These are phyloP conservation scores for Barbatosphaeria neglecta DNA, from an alignment of 495 filamentous ascomycete genomes.

Conservation along the genomic window DNA sequence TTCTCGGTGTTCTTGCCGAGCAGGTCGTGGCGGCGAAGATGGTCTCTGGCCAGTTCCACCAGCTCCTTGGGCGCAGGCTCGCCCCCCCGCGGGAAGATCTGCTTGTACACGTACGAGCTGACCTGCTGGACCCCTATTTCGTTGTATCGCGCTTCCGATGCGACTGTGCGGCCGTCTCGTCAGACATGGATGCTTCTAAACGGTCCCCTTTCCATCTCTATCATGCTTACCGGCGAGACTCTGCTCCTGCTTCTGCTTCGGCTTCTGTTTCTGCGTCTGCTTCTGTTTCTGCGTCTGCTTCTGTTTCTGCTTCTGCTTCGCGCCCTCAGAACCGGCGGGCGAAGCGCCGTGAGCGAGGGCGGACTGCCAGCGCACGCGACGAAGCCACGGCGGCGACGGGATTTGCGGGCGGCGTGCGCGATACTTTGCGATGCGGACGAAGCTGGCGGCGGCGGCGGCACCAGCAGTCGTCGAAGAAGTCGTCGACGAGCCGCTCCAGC, in stretches of 20 bases:
- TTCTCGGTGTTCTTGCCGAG: conserved; percentile 77
- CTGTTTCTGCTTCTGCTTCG: no score
- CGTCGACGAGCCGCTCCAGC: conserved; percentile 23
- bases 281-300: no score
- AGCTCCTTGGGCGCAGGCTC: conserved; percentile 50
- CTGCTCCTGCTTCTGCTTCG: no score
- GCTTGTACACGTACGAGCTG: conserved; percentile 65
- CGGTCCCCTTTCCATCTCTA: background rate
- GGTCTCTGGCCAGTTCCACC: conserved; percentile 65
- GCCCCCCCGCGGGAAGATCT: conserved; percentile 55
- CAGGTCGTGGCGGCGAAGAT: conserved; percentile 80
- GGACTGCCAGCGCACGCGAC: conserved; percentile 28
- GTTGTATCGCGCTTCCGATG: conserved; percentile 61
- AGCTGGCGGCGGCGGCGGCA: no score
- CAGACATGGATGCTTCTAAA: background rate
- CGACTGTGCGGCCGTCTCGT: conserved; percentile 29
- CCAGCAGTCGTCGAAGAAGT: no score
- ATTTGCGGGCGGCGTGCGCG: conserved; percentile 9
- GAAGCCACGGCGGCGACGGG: conserved; percentile 9
- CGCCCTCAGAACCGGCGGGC: conserved; percentile 7
- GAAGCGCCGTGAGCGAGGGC: conserved; percentile 9
- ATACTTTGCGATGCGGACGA: conserved; percentile 29
- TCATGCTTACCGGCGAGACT: conserved; percentile 18
- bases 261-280: no score
- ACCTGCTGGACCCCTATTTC: conserved; percentile 91